These are phyloP conservation scores for Mariannaea elegans DNA, from an alignment of 2,329 filamentous ascomycete genomes.

Conservation along the genomic window DNA sequence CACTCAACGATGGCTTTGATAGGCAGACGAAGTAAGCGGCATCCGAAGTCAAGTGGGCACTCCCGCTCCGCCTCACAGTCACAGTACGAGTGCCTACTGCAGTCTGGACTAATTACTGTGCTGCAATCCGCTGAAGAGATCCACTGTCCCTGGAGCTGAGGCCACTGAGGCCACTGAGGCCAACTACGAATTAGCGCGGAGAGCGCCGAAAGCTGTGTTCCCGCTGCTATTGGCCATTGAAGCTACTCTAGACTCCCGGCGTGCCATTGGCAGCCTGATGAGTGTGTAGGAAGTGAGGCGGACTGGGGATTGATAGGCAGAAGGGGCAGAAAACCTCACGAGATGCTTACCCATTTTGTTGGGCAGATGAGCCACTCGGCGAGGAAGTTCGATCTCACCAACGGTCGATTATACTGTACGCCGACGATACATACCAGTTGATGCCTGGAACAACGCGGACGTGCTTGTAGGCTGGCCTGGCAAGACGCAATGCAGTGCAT, in stretches of 20 bases:
- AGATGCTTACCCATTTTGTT: not conserved
- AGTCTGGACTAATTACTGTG: no score
- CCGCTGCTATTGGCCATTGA: not conserved
- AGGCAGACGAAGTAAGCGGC: no score
- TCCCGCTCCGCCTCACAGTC: no score
- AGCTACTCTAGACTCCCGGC: no score
- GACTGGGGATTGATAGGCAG: conserved; percentile 8
- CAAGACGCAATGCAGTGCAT: no score
- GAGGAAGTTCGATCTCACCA: not conserved
- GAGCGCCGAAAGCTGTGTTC: not conserved
- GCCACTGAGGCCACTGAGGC: not conserved
- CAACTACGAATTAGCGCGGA: not conserved
- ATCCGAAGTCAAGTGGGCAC: no score
- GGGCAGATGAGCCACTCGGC: conserved; percentile 5
- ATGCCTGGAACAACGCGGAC: not conserved
- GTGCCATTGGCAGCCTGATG: no score
- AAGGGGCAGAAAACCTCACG: not conserved
- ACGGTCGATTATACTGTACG: not conserved
- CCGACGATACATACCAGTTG: not conserved
- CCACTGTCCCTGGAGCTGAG: not conserved
- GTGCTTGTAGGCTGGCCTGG: no score
- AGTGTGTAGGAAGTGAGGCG: conserved; percentile 4
- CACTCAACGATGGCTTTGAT: no score
- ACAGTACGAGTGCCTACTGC: no score
- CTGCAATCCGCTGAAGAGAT: no score